Evolutionary conservation across 2,329 filamentous ascomycete species (phyloP).

Genomic region (Alternaria sp.): DNA sequence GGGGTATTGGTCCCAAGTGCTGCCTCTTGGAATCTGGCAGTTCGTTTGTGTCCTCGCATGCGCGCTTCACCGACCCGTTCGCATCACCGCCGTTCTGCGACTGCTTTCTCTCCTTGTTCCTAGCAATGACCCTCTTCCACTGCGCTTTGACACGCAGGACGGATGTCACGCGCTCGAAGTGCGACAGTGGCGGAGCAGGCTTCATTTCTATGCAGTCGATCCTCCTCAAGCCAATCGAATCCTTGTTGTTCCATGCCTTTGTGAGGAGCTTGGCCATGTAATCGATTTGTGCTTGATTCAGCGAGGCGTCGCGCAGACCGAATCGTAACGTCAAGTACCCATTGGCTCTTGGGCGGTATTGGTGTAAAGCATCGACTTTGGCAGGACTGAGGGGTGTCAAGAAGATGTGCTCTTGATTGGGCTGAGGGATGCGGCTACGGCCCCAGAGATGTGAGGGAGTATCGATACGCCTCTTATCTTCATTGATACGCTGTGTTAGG

Average conservation of each 20-base stretch:
- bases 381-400: slow-evolving; percentile 34
- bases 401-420: slow-evolving; percentile 39
- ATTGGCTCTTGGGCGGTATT: slow-evolving; percentile 18
- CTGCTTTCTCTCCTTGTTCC: slow-evolving; percentile 17
- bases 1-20: slow-evolving; percentile 21
- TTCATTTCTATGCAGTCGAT: slow-evolving; percentile 44
- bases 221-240: slow-evolving; percentile 30
- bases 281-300: slow-evolving; percentile 42
- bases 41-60: slow-evolving; percentile 18
- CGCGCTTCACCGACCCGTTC: slow-evolving; percentile 25
- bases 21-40: slow-evolving; percentile 26
- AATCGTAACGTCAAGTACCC: slow-evolving; percentile 43
- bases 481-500: slow-evolving; percentile 35
- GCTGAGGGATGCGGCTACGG: slow-evolving; percentile 18
- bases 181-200: slow-evolving; percentile 27
- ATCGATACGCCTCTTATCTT: slow-evolving; percentile 32
- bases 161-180: slow-evolving; percentile 36
- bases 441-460: slow-evolving; percentile 38
- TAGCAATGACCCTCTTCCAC: slow-evolving; percentile 38
- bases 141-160: slow-evolving; percentile 32
- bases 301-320: slow-evolving; percentile 29
- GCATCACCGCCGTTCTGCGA: slow-evolving; percentile 9
- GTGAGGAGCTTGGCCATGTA: slow-evolving; percentile 33
- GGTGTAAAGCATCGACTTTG: slow-evolving; percentile 4
- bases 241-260: slow-evolving; percentile 37